phyloP scores from a whole-genome alignment of 2,329 filamentous ascomycete species.

The Coniella vitis region DNA sequence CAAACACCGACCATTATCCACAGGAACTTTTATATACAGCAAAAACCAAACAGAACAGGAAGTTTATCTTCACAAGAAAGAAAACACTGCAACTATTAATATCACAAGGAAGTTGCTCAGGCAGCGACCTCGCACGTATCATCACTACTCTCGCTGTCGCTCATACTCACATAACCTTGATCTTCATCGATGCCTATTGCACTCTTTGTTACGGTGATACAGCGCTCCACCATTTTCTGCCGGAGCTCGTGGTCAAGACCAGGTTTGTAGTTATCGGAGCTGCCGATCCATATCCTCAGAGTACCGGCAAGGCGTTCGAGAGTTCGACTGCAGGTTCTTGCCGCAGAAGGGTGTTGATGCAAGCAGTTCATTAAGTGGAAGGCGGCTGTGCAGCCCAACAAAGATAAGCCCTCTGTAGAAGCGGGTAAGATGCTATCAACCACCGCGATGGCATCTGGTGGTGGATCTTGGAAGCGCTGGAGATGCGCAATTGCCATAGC shows the following conservation, averaged over 20 bases:
- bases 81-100: background rate
- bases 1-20: conserved; percentile 1
- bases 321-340: conserved; percentile 38
- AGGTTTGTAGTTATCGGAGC: conserved; percentile 41
- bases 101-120: background rate
- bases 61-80: background rate
- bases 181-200: conserved; percentile 55
- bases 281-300: conserved; percentile 56
- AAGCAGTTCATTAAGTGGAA: conserved; percentile 53
- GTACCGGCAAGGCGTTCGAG: conserved; percentile 52
- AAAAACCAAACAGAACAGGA: conserved; percentile 1
- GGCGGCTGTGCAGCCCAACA: conserved; percentile 53
- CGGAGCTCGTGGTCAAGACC: conserved; percentile 46
- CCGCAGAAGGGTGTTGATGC: conserved; percentile 38
- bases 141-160: conserved; percentile 36
- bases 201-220: conserved; percentile 48
- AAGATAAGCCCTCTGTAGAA: conserved; percentile 37
- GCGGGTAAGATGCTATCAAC: conserved; percentile 43
- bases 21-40: conserved; percentile 9
- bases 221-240: conserved; percentile 47
- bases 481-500: conserved; percentile 56
- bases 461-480: conserved; percentile 35
- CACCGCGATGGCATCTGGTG: conserved; percentile 37
- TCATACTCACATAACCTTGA: conserved; percentile 53
- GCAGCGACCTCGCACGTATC: conserved; percentile 9